These are phyloP conservation scores for Hirsutella thompsonii DNA, from an alignment of 2,329 filamentous ascomycete species.

Conservation along the genomic window DNA sequence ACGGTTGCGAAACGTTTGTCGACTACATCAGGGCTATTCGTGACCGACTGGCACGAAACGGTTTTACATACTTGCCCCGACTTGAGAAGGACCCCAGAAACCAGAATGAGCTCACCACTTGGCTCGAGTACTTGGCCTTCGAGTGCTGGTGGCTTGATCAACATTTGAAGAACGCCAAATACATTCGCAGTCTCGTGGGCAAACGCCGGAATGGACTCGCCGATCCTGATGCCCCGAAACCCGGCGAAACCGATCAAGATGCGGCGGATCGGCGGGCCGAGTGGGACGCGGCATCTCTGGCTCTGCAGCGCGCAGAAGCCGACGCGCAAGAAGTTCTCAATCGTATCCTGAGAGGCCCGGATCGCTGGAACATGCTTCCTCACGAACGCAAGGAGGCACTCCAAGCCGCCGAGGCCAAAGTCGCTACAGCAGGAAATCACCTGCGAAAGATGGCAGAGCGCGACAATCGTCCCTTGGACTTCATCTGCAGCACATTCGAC, in stretches of 20 bases:
- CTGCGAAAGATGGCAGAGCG: too few relatives aligned
- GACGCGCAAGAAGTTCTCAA: too few relatives aligned
- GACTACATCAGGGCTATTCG: conserved; percentile 13
- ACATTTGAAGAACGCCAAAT: conserved; percentile 8
- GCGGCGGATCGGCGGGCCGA: too few relatives aligned
- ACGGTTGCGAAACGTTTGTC: conserved; percentile 8
- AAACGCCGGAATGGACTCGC: conserved; percentile 18
- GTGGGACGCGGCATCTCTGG: too few relatives aligned
- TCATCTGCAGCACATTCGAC: conserved; percentile 3
- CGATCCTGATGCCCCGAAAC: conserved; percentile 12
- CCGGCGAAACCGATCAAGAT: too few relatives aligned
- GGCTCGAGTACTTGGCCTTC: conserved; percentile 22
- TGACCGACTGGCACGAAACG: conserved; percentile 13
- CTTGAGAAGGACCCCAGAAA: conserved; percentile 14
- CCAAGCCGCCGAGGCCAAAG: too few relatives aligned
- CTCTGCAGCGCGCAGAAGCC: too few relatives aligned
- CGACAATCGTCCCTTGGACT: neutral
- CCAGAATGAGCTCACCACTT: conserved; percentile 18
- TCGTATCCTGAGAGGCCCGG: too few relatives aligned
- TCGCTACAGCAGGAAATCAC: too few relatives aligned
- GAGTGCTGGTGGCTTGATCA: conserved; percentile 12
- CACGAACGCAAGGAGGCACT: too few relatives aligned
- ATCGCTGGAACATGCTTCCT: too few relatives aligned
- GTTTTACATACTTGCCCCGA: conserved; percentile 15
- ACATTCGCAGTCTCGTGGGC: conserved; percentile 11